phyloP scores from a whole-genome alignment of 306 rosid genomes.

The Medicago ruthenica region DNA sequence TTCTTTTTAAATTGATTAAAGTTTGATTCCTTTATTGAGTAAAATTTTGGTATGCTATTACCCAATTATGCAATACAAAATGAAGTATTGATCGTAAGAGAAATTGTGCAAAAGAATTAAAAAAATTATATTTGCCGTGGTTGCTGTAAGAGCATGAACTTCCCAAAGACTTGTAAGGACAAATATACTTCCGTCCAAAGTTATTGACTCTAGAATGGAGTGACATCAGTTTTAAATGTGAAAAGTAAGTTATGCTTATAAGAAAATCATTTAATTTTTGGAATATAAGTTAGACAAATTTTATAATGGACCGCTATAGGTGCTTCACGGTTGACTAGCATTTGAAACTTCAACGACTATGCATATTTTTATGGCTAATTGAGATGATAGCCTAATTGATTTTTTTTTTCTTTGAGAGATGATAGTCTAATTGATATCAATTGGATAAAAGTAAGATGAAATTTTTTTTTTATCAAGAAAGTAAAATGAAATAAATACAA shows the following conservation, averaged over 20 bases:
- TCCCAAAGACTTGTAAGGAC: neutral
- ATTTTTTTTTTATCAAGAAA: no score
- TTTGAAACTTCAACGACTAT: neutral
- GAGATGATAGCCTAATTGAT: no score
- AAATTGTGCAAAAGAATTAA: no score
- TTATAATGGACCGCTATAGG: neutral
- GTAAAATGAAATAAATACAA: no score
- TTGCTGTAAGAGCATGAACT: neutral
- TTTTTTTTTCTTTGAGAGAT: no score
- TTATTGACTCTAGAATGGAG: slow-evolving; percentile 21
- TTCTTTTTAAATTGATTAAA: no score
- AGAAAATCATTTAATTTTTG: neutral
- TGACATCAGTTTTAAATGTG: neutral
- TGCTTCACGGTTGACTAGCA: neutral
- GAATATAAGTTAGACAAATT: neutral
- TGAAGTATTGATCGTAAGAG: no score
- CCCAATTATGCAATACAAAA: no score
- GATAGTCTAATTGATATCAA: no score
- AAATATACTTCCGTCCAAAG: slow-evolving; percentile 32
- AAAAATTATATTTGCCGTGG: neutral
- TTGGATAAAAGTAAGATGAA: no score
- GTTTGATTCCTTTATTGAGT: no score
- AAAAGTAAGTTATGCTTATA: neutral
- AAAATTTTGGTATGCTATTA: no score
- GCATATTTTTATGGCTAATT: neutral